phyloP scores from a whole-genome alignment of 1,139 yeast genomes.

The Yamadazyma buinensis region DNA sequence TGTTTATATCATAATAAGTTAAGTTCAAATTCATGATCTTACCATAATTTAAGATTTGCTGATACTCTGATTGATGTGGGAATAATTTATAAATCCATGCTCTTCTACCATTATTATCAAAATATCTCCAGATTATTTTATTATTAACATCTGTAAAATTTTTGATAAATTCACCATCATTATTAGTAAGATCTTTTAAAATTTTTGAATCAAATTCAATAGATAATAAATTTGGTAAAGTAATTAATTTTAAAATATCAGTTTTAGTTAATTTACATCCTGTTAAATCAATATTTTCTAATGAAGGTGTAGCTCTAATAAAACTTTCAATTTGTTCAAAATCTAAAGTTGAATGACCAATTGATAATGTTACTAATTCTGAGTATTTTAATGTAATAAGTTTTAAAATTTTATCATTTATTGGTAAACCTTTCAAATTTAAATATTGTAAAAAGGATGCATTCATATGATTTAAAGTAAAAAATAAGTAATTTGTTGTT shows the following conservation, averaged over 20 bases:
- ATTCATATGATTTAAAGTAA: constrained; percentile 49
- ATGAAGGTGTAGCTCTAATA: constrained; percentile 27
- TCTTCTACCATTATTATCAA: constrained; percentile 66
- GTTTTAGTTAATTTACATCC: constrained; percentile 30
- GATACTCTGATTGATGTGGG: constrained; percentile 28
- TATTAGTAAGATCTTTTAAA: constrained; percentile 34
- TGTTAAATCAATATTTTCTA: constrained; percentile 36
- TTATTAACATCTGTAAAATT: constrained; percentile 12
- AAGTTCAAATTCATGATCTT: constrained; percentile 24
- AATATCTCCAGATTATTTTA: constrained; percentile 49
- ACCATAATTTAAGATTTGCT: constrained; percentile 22
- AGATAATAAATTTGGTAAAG: constrained; percentile 27
- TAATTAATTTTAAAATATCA: constrained; percentile 23
- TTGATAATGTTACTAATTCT: constrained; percentile 55
- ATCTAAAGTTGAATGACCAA: constrained; percentile 55
- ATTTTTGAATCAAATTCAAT: constrained; percentile 41
- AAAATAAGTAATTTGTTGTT: constrained; percentile 55
- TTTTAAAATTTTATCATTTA: constrained; percentile 49
- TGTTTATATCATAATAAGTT: constrained; percentile 57
- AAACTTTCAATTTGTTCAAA: constrained; percentile 48
- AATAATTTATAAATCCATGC: constrained; percentile 73
- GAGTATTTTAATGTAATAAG: constrained; percentile 55
- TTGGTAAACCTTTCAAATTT: constrained; percentile 75
- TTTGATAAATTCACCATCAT: constrained; percentile 31
- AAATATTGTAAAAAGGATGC: constrained; percentile 53